A percentile compares a stretch with the other conserved stretches of the same genome.
phyloP scores from a whole-genome alignment of 345 rosid species.

The Acer saccharum region DNA sequence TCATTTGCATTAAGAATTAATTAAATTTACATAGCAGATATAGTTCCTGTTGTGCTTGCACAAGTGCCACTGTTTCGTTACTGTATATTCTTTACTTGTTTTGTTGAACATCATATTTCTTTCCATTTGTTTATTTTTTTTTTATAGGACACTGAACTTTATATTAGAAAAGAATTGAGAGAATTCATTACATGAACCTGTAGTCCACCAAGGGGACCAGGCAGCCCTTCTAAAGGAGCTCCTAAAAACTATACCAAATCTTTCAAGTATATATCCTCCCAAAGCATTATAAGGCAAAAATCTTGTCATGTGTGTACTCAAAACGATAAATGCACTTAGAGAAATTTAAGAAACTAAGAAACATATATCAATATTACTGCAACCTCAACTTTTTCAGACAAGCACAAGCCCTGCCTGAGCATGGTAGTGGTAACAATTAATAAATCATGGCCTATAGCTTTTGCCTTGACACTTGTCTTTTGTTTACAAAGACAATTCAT shows the following conservation, averaged over 20 bases:
- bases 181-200: not conserved
- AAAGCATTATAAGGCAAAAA: not conserved
- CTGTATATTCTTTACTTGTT: not conserved
- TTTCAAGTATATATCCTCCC: not conserved
- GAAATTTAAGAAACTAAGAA: not conserved
- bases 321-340: not conserved
- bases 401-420: not conserved
- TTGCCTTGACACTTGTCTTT: not conserved
- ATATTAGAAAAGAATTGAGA: not conserved
- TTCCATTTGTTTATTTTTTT: not conserved
- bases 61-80: not conserved
- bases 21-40: not conserved
- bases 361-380: not conserved
- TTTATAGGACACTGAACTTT: not conserved
- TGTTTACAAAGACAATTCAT: not conserved
- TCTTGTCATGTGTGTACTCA: not conserved
- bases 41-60: not conserved
- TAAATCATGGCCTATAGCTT: not conserved
- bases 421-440: not conserved
- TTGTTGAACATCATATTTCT: not conserved
- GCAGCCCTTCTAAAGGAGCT: not conserved
- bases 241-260: not conserved
- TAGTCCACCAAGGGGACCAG: not conserved
- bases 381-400: not conserved
- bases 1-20: not conserved